Evolutionary conservation across 345 rosid genomes (phyloP).

Genomic region (Ricinus communis): DNA sequence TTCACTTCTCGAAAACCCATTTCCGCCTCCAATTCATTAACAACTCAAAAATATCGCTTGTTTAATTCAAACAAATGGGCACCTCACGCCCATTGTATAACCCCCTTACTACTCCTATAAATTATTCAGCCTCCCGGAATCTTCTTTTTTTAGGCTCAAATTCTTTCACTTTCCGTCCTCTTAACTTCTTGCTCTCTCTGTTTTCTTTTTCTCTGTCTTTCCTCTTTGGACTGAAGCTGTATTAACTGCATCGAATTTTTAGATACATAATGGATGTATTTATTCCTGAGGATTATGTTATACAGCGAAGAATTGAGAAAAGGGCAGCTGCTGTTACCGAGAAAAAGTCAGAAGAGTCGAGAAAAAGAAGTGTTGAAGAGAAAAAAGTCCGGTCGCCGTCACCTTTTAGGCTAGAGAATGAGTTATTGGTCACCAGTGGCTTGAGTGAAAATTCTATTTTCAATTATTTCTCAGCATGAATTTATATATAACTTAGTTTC

Average conservation of each 20-base stretch:
- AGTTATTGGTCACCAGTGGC: constrained; percentile 14
- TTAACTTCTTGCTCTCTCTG: not conserved
- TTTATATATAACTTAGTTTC: too few species aligned
- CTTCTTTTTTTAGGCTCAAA: too few species aligned
- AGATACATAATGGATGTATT: constrained; percentile 48
- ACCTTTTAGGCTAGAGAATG: constrained; percentile 17
- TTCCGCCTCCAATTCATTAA: too few species aligned
- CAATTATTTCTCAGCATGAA: constrained; percentile 41
- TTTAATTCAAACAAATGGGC: too few species aligned
- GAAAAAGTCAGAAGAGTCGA: constrained; percentile 20
- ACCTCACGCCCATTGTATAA: too few species aligned
- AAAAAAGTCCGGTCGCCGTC: constrained; percentile 13
- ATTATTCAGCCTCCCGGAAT: too few species aligned
- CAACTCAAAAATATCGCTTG: too few species aligned
- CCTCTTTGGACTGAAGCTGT: not conserved
- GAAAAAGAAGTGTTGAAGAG: constrained; percentile 11
- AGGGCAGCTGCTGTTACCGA: constrained; percentile 42
- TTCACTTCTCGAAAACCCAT: not conserved
- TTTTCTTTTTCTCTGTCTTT: not conserved
- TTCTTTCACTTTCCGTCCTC: too few species aligned
- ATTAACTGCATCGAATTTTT: too few species aligned
- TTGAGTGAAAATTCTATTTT: constrained; percentile 27
- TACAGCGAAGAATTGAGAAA: constrained; percentile 53
- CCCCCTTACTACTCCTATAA: too few species aligned
- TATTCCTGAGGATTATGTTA: constrained; percentile 69